Conservation (phyloP, 2,329 filamentous ascomycete genomes). For the Fusarium humuli region DNA sequence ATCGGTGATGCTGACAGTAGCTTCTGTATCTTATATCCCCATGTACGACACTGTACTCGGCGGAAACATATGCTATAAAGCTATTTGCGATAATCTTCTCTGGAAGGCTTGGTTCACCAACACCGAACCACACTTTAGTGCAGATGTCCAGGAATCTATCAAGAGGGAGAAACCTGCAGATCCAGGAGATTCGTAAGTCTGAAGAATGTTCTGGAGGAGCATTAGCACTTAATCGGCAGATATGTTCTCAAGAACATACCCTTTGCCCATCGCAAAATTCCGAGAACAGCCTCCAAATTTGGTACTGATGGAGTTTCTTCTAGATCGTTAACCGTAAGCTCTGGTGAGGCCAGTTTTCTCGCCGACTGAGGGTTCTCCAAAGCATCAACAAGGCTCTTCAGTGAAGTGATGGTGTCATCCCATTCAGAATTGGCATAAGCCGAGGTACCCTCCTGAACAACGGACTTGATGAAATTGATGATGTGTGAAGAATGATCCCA, state of each 20-base stretch:
- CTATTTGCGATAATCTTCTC: constrained; percentile 53
- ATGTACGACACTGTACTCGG: constrained; percentile 47
- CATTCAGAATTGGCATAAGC: not conserved
- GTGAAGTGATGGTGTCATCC: constrained; percentile 10
- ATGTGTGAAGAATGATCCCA: constrained; percentile 53
- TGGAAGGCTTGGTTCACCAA: constrained; percentile 48
- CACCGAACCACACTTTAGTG: constrained; percentile 52
- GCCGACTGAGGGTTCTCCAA: not conserved
- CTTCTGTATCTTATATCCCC: constrained; percentile 40
- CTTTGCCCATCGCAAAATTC: constrained; percentile 50
- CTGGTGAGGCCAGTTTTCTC: not conserved
- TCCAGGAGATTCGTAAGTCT: constrained; percentile 46
- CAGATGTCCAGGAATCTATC: constrained; percentile 49
- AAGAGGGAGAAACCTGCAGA: constrained; percentile 51
- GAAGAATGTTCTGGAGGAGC: constrained; percentile 39
- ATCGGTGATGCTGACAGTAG: constrained; percentile 43
- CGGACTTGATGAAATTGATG: constrained; percentile 50
- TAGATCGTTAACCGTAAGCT: not conserved
- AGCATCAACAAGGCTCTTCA: constrained; percentile 10
- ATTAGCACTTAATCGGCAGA: not conserved
- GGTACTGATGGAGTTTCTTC: constrained; percentile 41
- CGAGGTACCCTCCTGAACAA: constrained; percentile 3
- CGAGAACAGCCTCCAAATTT: constrained; percentile 45
- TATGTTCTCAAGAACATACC: constrained; percentile 23
- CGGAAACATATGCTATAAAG: constrained; percentile 52